These are phyloP conservation scores for Epichloe aotearoae DNA, from an alignment of 2,329 filamentous ascomycete genomes.

Conservation along the genomic window DNA sequence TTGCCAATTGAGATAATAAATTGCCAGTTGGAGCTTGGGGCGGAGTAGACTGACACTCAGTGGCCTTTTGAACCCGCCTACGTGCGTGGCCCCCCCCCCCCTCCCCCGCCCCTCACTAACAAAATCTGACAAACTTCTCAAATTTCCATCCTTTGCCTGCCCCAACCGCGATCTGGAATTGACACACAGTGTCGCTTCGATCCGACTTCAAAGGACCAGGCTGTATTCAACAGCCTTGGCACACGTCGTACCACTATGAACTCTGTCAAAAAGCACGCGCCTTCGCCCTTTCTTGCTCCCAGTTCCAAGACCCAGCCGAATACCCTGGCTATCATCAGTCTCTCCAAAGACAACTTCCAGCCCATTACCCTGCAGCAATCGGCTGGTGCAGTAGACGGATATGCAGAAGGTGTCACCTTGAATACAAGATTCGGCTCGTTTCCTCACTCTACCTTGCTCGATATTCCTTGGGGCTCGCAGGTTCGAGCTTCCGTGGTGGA, in stretches of 20 bases:
- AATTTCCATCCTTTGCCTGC: neutral
- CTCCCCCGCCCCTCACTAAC: no score
- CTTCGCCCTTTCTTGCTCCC: conserved; percentile 70
- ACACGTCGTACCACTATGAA: neutral
- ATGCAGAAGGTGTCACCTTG: conserved; percentile 63
- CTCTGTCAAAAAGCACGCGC: conserved; percentile 1
- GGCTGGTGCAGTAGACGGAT: conserved; percentile 53
- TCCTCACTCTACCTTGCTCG: conserved; percentile 64
- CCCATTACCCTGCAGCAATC: conserved; percentile 56
- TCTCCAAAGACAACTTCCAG: conserved; percentile 75
- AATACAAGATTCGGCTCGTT: conserved; percentile 94
- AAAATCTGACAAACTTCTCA: neutral
- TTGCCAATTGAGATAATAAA: neutral
- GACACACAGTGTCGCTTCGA: neutral
- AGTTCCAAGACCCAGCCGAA: conserved; percentile 47
- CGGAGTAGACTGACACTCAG: no score
- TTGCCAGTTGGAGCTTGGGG: neutral
- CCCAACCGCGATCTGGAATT: neutral
- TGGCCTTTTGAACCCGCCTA: neutral
- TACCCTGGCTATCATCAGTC: conserved; percentile 68
- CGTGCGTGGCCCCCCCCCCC: no score
- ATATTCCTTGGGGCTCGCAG: conserved; percentile 81
- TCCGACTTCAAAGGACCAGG: neutral
- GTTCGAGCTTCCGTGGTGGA: conserved; percentile 81
- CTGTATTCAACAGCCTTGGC: neutral